phyloP scores from a whole-genome alignment of 331 rosid genomes.

The Saraca asoca region DNA sequence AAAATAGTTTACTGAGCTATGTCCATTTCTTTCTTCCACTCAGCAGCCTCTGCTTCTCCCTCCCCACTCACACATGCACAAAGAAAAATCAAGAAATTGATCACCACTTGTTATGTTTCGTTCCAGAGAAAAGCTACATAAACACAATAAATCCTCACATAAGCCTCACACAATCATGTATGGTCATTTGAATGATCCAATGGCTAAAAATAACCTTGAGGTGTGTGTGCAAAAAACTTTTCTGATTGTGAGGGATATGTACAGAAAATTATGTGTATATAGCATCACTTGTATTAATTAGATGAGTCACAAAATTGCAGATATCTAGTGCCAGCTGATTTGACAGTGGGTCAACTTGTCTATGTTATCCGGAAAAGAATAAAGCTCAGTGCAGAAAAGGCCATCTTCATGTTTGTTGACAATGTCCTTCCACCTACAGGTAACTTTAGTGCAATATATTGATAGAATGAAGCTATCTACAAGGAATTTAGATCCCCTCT shows the following conservation, averaged over 20 bases:
- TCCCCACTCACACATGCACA: neutral
- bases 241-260: no score
- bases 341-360: constrained; percentile 60
- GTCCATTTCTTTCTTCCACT: neutral
- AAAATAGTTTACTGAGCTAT: neutral
- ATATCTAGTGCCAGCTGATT: constrained; percentile 61
- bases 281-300: neutral
- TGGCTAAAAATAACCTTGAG: no score
- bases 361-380: constrained; percentile 62
- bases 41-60: neutral
- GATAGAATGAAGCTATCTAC: no score
- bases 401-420: neutral
- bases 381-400: constrained; percentile 57
- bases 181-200: no score
- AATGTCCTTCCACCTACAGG: neutral
- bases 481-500: no score
- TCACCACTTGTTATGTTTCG: neutral
- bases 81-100: neutral
- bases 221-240: no score
- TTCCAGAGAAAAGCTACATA: neutral
- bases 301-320: constrained; percentile 30
- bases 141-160: no score
- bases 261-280: no score
- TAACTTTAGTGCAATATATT: neutral
- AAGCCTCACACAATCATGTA: no score